Conservation (phyloP, 768 basidiomycete species). For the Russula emetica region DNA sequence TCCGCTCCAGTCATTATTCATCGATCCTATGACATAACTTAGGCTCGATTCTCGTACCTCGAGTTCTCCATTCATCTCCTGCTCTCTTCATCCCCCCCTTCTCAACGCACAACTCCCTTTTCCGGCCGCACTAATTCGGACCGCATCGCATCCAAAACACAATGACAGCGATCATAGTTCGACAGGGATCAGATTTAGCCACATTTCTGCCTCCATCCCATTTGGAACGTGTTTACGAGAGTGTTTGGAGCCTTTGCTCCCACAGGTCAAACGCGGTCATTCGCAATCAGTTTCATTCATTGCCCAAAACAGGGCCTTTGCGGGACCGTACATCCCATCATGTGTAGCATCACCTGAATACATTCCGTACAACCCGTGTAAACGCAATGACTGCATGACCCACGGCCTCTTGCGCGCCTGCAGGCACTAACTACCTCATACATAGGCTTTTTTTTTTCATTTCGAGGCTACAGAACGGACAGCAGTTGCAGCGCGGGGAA, state of each 20-base stretch:
- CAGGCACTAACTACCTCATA: constrained; percentile 22
- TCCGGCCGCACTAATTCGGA: constrained; percentile 3
- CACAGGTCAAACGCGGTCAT: constrained; percentile 21
- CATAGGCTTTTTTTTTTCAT: constrained; percentile 16
- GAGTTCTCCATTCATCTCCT: constrained; percentile 23
- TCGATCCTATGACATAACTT: constrained; percentile 27
- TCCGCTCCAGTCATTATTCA: constrained; percentile 19
- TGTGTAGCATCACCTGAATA: constrained; percentile 25
- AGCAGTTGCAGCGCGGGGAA: constrained; percentile 23
- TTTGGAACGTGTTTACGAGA: constrained; percentile 24
- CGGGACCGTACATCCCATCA: constrained; percentile 24
- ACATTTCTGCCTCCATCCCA: constrained; percentile 16
- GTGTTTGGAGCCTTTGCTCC: constrained; percentile 20
- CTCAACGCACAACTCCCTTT: constrained; percentile 8
- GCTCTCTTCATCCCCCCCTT: constrained; percentile 5
- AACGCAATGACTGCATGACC: constrained; percentile 23
- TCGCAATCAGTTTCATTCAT: constrained; percentile 25
- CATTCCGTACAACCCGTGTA: constrained; percentile 25
- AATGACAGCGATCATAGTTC: constrained; percentile 22
- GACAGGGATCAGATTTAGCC: constrained; percentile 22
- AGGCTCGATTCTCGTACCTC: constrained; percentile 27
- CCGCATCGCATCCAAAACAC: constrained; percentile 18
- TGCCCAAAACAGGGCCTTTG: constrained; percentile 22
- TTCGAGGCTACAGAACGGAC: constrained; percentile 23
- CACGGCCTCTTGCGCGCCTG: constrained; percentile 27